phyloP scores from a whole-genome alignment of 768 basidiomycete species.

The Hypholoma sublateritium region DNA sequence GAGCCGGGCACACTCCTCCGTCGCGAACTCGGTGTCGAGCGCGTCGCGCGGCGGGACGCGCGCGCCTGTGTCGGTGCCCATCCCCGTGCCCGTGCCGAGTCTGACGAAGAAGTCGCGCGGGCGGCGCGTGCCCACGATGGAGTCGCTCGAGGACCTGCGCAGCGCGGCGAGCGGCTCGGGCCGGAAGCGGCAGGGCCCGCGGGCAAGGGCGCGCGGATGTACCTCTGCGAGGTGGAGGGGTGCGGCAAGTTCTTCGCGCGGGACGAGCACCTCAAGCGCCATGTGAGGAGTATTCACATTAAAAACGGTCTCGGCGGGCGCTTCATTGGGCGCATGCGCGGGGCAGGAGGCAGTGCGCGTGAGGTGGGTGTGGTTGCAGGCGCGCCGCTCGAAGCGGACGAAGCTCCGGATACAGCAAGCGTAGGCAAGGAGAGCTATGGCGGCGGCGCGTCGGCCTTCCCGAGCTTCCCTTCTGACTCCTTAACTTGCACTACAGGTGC shows the following conservation, averaged over 20 bases:
- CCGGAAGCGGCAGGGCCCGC: constrained; percentile 35
- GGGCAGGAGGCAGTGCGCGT: too few relatives aligned
- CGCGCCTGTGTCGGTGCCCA: constrained; percentile 30
- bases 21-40: neutral
- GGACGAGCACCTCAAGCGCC: constrained; percentile 88
- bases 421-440: too few relatives aligned
- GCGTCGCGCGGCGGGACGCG: constrained; percentile 13
- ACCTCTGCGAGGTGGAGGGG: constrained; percentile 75
- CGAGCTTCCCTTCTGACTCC: too few relatives aligned
- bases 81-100: constrained; percentile 66
- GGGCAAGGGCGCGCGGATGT: constrained; percentile 44
- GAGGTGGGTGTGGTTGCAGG: too few relatives aligned
- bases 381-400: too few relatives aligned
- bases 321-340: too few relatives aligned
- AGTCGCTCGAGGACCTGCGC: constrained; percentile 33
- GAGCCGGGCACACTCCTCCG: constrained; percentile 10
- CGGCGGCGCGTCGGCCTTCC: too few relatives aligned
- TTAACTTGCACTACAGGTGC: too few relatives aligned
- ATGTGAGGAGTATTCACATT: constrained; percentile 87
- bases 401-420: too few relatives aligned
- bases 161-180: constrained; percentile 33
- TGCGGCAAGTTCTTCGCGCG: constrained; percentile 89
- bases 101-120: constrained; percentile 73
- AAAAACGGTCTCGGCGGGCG: too few relatives aligned
- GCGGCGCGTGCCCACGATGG: constrained; percentile 58